Conservation (phyloP, 331 rosid species). For the Acacia concinna region DNA sequence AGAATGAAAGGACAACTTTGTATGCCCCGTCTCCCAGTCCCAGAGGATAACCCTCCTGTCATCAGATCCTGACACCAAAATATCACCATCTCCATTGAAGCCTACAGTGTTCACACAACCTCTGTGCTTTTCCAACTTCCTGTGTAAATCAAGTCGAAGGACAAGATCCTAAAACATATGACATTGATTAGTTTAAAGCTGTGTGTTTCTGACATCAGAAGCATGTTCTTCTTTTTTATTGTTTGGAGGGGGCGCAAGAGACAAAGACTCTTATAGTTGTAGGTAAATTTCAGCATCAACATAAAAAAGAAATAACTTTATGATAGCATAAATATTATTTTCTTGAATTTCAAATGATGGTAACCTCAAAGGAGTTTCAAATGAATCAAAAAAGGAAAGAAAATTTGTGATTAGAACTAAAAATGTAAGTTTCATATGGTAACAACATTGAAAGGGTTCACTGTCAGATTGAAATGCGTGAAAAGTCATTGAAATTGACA, state of each 20-base stretch:
- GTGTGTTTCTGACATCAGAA: neutral
- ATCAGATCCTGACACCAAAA: constrained; percentile 68
- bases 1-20: constrained; percentile 47
- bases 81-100: constrained; percentile 59
- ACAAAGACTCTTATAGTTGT: neutral
- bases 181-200: neutral
- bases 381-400: neutral
- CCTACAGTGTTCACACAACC: constrained; percentile 72
- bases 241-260: neutral
- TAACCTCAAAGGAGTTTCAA: neutral
- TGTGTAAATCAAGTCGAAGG: constrained; percentile 51
- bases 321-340: neutral
- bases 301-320: neutral
- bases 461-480: neutral
- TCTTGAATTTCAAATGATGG: neutral
- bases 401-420: neutral
- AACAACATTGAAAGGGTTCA: neutral
- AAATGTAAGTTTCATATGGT: neutral
- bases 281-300: neutral
- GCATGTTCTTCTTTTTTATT: neutral
- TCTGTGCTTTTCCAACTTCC: constrained; percentile 55
- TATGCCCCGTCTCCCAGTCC: constrained; percentile 62
- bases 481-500: neutral
- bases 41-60: constrained; percentile 64
- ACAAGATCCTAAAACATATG: constrained; percentile 58